phyloP scores from a whole-genome alignment of 805 yeast species.

The Jamesozyma piceae region DNA sequence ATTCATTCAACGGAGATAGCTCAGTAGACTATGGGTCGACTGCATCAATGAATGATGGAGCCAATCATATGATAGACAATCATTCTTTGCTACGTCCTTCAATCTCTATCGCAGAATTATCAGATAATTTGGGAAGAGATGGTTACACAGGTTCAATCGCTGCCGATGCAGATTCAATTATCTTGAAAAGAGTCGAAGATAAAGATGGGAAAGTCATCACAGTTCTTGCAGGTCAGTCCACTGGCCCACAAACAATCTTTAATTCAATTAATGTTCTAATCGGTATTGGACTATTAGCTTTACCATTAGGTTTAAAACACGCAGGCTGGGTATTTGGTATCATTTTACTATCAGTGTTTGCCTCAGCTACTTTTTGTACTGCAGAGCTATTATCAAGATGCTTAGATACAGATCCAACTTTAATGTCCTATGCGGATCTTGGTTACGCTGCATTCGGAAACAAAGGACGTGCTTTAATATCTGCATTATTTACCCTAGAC shows the following conservation, averaged over 20 bases:
- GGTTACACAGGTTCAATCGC: slow-evolving; percentile 21
- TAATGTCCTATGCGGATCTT: slow-evolving; percentile 81
- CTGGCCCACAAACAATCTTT: slow-evolving; percentile 67
- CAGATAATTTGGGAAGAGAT: slow-evolving; percentile 33
- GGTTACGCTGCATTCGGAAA: slow-evolving; percentile 82
- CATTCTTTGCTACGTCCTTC: slow-evolving; percentile 30
- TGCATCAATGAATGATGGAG: slow-evolving; percentile 2
- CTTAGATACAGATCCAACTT: slow-evolving; percentile 68
- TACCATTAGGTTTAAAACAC: slow-evolving; percentile 58
- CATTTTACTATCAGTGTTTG: slow-evolving; percentile 49
- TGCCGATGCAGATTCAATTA: slow-evolving; percentile 42
- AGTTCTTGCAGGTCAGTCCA: slow-evolving; percentile 72
- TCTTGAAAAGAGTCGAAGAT: slow-evolving; percentile 57
- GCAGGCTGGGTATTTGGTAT: slow-evolving; percentile 68
- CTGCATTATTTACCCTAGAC: slow-evolving; percentile 66
- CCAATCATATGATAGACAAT: neutral
- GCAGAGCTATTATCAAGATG: slow-evolving; percentile 67
- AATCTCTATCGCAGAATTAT: slow-evolving; percentile 37
- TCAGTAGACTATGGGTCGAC: slow-evolving; percentile 37
- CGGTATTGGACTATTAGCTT: slow-evolving; percentile 66
- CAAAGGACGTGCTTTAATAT: slow-evolving; percentile 62
- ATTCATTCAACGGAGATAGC: slow-evolving; percentile 7
- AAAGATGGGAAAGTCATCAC: slow-evolving; percentile 62
- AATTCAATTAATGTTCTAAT: slow-evolving; percentile 69
- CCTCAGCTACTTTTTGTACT: slow-evolving; percentile 62